phyloP scores from a whole-genome alignment of 768 basidiomycete species.

The Cystofilobasidium ferigula region DNA sequence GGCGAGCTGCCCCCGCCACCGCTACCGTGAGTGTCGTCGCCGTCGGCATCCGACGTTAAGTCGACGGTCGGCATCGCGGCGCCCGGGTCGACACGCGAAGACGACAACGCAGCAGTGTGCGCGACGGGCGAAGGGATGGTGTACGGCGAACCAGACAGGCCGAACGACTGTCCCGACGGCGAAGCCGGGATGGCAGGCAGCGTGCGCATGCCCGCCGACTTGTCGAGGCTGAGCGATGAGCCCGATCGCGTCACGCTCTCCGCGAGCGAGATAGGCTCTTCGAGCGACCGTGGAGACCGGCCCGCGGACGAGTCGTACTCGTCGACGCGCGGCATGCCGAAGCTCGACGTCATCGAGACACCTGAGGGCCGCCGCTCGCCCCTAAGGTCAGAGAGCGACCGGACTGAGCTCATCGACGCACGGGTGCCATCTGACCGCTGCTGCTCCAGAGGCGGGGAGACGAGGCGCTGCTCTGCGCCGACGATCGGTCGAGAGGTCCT shows the following conservation, averaged over 20 bases:
- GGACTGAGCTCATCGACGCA: not conserved
- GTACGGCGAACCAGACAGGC: not conserved
- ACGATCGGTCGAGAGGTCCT: not conserved
- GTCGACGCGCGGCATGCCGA: not conserved
- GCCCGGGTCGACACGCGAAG: not conserved
- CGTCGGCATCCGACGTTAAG: not conserved
- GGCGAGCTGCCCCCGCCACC: not conserved
- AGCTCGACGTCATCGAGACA: not conserved
- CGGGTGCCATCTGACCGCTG: not conserved
- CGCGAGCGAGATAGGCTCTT: not conserved
- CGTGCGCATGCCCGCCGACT: not conserved
- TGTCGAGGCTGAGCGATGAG: not conserved
- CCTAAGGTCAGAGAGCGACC: not conserved
- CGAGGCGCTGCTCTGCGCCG: not conserved
- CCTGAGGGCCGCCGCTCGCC: not conserved
- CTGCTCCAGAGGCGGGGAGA: not conserved
- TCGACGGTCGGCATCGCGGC: not conserved
- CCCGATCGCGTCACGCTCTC: not conserved
- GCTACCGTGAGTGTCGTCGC: not conserved
- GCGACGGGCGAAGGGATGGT: not conserved
- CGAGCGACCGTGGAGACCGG: not conserved
- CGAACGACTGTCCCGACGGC: not conserved
- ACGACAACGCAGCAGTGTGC: not conserved
- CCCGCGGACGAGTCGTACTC: not conserved
- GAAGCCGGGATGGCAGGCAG: not conserved